Evolutionary conservation across 371 early-diverging fungal species (phyloP).

Genomic region (Thermomucor indicae-seudaticae): DNA sequence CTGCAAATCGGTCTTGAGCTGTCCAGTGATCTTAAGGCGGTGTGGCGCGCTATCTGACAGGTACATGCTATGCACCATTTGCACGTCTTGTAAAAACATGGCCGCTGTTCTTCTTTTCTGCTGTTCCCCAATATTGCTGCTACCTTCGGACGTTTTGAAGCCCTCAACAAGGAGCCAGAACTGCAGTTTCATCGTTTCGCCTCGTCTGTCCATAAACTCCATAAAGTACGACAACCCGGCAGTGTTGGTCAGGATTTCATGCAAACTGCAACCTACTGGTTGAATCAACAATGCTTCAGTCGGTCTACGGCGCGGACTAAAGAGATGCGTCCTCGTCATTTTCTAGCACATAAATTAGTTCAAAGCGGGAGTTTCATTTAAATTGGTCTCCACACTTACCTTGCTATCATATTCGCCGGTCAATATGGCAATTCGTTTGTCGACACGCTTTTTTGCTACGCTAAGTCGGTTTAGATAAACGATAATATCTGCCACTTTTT

Average conservation of each 20-base stretch:
- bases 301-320: conserved; percentile 17
- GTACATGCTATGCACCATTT: conserved; percentile 68
- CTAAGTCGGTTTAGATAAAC: conserved; percentile 71
- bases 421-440: conserved; percentile 66
- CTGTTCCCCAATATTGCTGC: conserved; percentile 4
- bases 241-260: conserved; percentile 62
- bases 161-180: conserved; percentile 78
- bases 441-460: conserved; percentile 69
- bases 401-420: conserved; percentile 49
- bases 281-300: conserved; percentile 6
- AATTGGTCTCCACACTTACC: conserved; percentile 12
- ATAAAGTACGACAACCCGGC: conserved; percentile 72
- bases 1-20: conserved; percentile 20
- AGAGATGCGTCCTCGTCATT: conserved; percentile 13
- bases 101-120: conserved; percentile 14
- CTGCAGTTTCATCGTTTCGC: conserved; percentile 62
- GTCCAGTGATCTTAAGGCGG: conserved; percentile 32
- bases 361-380: background rate
- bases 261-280: conserved; percentile 20
- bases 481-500: conserved; percentile 71
- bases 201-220: conserved; percentile 78
- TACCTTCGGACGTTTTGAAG: conserved; percentile 42
- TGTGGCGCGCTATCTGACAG: conserved; percentile 54
- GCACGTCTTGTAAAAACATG: conserved; percentile 54
- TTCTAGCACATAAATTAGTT: background rate